Base-by-base conservation (phyloP, 129 eudicot genomes). In the Artemisia tridentata region DNA sequence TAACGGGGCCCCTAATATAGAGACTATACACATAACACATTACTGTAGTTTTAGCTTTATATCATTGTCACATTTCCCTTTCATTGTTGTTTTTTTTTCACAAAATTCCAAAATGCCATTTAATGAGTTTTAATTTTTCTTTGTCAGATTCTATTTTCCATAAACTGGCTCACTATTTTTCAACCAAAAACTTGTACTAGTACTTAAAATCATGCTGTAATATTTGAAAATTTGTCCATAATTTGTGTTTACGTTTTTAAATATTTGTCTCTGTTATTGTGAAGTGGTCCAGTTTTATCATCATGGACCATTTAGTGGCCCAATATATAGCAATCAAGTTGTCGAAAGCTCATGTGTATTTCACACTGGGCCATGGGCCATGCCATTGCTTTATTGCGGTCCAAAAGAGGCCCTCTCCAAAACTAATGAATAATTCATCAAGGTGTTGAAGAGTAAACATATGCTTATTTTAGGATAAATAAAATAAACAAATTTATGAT, bases 261-360 rank as follows among this genome's bases (percentile, higher is more conserved):
- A 7, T 38, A 38, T 38, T 38, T 38, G 72, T 75, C 79, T 58
- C 67, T 54, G 13, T 38, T 14, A 34, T 61, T 51, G 27, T 65
- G 50, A 67, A 45, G 73, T 75, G 79, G 73, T 75, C 79, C 73
- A 53, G 11, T 38, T 7, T 38, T 75, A 5, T 56, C 12, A 54
- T 23, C 14, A 29, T 55, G 73, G 73, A 55, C 73, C 72, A 65
- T 16, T 52, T 54, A 43, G 47, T 65, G 79, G 73, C 48, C 79
- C 79, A 66, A 55, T 49, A 49, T n/a, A 55, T 23, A 38, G 45
- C 45, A 38, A 38, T 38, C 45, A n/a, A 16, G 51, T 66, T 66
- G 59, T 73, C 73, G 68, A 75, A 75, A 67, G 79, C 47, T 66
- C 66, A 65, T 52, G 41, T 49, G 55, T 60, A 45, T 66, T 74